Base-by-base conservation (phyloP, 352 stramenopile genomes). In the Phytophthora vignae region DNA sequence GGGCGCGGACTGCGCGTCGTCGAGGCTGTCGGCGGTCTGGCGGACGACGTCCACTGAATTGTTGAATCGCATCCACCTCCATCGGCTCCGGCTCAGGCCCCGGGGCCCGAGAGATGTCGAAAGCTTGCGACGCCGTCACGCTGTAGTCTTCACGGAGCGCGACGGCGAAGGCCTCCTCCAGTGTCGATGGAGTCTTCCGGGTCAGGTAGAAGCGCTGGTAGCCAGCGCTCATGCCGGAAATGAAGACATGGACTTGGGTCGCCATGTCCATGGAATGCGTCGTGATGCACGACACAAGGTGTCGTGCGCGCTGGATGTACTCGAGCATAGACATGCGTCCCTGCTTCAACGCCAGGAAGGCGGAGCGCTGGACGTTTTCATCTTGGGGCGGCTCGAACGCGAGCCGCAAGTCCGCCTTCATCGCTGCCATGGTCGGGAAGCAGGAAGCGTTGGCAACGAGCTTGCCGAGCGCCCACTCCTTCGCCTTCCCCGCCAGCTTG, bases 241-340 rank as follows among this genome's bases (percentile, higher is more conserved):
- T 31, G 27, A 78, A 75, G 63, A 73, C 61, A 19, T 67, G 36
- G 38, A 77, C 64, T 31, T 79, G 60, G 0, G 71, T 82, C 17
- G 36, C 29, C 69, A 55, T 69, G 55, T 78, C 61, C 1, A 78
- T 19, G 1, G 69, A 42, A 25, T 25, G 22, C 22, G 22, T 25
- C 22, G 22, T 25, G 22, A 25, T 25, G 22, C 48, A 72, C 2
- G 60, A 73, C 3, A 64, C 62, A 17, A 81, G 54, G 21, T 76
- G 55, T 0, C 65, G 69, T 1, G 74, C 70, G 4, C 50, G 53
- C 21, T 76, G 62, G 17, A 72, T 74, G 44, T 71, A 78, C 22
- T 71, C 48, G 17, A 60, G 33, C 65, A 78, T 67, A 14, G 49
- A 48, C 42, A 71, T 9, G 1, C 17, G 22, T 52, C 71, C 59